A percentile compares a stretch with the other conserved stretches of the same genome.
Conservation (phyloP, 2,329 filamentous ascomycete species). For the Colletotrichum sp. region DNA sequence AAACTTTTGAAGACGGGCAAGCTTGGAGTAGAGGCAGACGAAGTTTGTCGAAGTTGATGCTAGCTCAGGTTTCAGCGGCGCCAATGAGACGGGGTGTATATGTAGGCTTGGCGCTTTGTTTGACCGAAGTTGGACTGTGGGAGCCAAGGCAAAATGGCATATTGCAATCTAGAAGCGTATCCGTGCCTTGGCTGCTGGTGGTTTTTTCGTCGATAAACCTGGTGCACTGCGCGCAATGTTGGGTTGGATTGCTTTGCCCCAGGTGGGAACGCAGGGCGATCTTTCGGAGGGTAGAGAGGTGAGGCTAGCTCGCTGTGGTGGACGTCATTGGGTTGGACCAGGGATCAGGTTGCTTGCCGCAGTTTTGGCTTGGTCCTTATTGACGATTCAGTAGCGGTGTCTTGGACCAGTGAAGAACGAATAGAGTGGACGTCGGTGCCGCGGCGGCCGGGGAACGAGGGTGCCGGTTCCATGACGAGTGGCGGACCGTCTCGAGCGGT, state of each 20-base stretch:
- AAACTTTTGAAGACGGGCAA: background rate
- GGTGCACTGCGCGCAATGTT: background rate
- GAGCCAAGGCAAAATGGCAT: background rate
- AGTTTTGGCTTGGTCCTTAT: background rate
- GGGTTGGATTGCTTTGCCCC: background rate
- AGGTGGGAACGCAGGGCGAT: background rate
- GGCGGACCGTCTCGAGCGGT: background rate
- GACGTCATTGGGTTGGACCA: background rate
- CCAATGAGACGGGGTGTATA: background rate
- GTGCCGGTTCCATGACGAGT: background rate
- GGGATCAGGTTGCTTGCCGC: background rate
- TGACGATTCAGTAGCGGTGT: background rate
- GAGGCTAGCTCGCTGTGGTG: background rate
- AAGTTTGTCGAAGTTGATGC: background rate
- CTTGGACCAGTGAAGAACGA: background rate
- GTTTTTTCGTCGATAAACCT: background rate
- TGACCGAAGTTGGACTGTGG: background rate
- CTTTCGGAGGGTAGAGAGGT: background rate
- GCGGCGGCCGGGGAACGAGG: background rate
- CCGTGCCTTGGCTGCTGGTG: background rate
- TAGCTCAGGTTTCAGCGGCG: slow-evolving; percentile 7
- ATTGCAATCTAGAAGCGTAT: background rate
- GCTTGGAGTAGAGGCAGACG: background rate
- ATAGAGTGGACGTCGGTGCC: background rate
- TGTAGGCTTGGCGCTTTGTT: background rate